Evolutionary conservation across 2,329 filamentous ascomycete species (phyloP), one percentile per base, ranked within the genome.

Genomic region (Periconia macrospinosa): DNA sequence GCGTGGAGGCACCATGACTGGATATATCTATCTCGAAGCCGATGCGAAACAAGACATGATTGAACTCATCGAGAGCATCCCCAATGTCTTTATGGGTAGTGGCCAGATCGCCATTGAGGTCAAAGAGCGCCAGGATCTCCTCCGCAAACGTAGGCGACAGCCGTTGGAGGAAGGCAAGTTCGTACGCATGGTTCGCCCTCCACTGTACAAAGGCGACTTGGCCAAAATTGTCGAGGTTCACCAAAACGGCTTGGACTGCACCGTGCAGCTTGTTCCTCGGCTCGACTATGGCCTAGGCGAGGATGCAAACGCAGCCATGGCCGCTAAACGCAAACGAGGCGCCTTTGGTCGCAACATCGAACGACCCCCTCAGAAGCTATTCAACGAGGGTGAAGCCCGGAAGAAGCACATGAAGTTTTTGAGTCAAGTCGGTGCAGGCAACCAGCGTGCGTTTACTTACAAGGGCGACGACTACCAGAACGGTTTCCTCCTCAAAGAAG

Each of bases 71-170:
- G 90, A 96, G 57, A 90, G 88, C 41, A 85, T 99, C 67, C 84
- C 91, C 56, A 92, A 96, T 68, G 89, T 96, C 37, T 99, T 97
- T 72, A 90, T 93, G 50, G 86, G 91, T 52, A 89, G 86, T 27
- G 94, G 92, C 75, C 88, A 94, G 77, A 85, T 92, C 43, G 80
- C 97, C 48, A 91, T 99, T 41, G 91, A 94, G 46, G 92, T 97
- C 67, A 96, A 96, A 73, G 94, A 99, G 75, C 96, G 97, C 87
- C 93, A 94, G 1, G 94, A 97, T 75, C 83, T 99, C n/a, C 81
- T 99, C 17, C 86, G 92, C 48, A 91, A 96, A 27, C 87, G 86
- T 56, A 96, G 96, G 78, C 93, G 89, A 2, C 90, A 92, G 45
- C 66, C 69, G 15, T 80, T 99, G 33, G 86, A 94, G 63, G 89